Percentiles rank a stretch among this genome's conserved stretches.
phyloP scores from a whole-genome alignment of 257 asterid genomes.

The Eustoma russellianum region DNA sequence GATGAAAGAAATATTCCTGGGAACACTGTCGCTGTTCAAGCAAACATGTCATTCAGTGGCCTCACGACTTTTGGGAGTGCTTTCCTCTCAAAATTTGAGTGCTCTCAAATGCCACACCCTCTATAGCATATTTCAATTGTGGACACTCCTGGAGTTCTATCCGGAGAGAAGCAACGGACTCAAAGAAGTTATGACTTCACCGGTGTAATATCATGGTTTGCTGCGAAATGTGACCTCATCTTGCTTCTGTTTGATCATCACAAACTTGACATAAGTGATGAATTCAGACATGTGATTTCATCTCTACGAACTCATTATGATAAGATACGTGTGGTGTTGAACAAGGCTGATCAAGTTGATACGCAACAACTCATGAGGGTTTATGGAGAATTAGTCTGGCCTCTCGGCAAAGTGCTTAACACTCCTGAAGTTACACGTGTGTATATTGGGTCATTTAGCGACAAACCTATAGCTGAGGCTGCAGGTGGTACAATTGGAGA shows the following conservation, averaged over 20 bases:
- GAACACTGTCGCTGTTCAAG: conserved; percentile 92
- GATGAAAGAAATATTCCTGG: conserved; percentile 98
- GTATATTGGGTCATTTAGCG: conserved; percentile 90
- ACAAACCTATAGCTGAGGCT: conserved; percentile 67
- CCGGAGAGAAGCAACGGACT: conserved; percentile 95
- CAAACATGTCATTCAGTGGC: conserved; percentile 92
- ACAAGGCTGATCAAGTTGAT: conserved; percentile 96
- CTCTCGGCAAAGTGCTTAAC: conserved; percentile 90
- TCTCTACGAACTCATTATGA: conserved; percentile 93
- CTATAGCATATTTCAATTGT: conserved; percentile 84
- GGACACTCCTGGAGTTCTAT: conserved; percentile 94
- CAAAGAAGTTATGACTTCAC: conserved; percentile 96
- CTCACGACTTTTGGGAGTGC: conserved; percentile 87
- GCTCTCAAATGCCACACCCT: conserved; percentile 98
- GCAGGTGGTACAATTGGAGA: conserved; percentile 80
- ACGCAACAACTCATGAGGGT: conserved; percentile 98
- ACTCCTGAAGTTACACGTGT: conserved; percentile 94
- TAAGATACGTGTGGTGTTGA: conserved; percentile 90
- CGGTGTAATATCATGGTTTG: conserved; percentile 97
- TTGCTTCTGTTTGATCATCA: conserved; percentile 88
- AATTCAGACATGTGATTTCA: conserved; percentile 81
- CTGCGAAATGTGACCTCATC: conserved; percentile 87
- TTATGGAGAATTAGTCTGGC: conserved; percentile 98
- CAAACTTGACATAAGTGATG: conserved; percentile 96
- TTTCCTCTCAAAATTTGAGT: conserved; percentile 84